phyloP scores from a whole-genome alignment of 1,139 yeast species.

The Saccharomyces hybrid region DNA sequence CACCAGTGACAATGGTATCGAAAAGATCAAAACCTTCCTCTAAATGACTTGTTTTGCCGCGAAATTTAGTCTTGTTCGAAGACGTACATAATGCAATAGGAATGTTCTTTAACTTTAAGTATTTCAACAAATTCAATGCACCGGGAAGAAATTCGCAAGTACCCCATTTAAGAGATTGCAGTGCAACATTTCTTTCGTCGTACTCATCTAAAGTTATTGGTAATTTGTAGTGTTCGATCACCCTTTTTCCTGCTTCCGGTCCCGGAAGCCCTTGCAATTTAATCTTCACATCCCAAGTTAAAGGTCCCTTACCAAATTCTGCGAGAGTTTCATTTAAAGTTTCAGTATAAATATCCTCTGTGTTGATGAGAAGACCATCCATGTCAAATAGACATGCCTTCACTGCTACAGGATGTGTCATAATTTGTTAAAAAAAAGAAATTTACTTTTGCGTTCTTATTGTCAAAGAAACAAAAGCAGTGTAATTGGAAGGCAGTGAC shows the following conservation, averaged over 20 bases:
- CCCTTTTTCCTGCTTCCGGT: constrained; percentile 52
- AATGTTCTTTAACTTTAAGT: constrained; percentile 42
- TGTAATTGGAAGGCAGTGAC: not conserved
- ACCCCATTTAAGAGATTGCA: constrained; percentile 59
- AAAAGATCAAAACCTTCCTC: constrained; percentile 55
- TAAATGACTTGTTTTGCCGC: constrained; percentile 63
- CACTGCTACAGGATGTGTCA: constrained; percentile 32
- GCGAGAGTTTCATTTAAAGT: constrained; percentile 60
- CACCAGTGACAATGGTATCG: constrained; percentile 75
- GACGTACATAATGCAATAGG: constrained; percentile 95
- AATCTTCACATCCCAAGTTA: constrained; percentile 86
- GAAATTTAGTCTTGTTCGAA: constrained; percentile 53
- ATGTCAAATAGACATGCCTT: constrained; percentile 92
- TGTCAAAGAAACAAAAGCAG: not conserved
- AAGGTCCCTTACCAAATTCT: constrained; percentile 62
- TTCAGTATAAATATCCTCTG: constrained; percentile 84
- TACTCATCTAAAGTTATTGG: constrained; percentile 62
- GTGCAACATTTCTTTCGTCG: constrained; percentile 42
- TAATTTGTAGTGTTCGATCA: constrained; percentile 61
- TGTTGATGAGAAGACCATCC: constrained; percentile 89
- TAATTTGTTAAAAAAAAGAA: not conserved
- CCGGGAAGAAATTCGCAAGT: constrained; percentile 71
- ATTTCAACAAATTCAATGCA: constrained; percentile 57
- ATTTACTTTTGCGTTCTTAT: not conserved
- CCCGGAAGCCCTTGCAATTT: constrained; percentile 90